phyloP scores from a whole-genome alignment of 108 stramenopile genomes.

The Asterionellopsis glacialis region DNA sequence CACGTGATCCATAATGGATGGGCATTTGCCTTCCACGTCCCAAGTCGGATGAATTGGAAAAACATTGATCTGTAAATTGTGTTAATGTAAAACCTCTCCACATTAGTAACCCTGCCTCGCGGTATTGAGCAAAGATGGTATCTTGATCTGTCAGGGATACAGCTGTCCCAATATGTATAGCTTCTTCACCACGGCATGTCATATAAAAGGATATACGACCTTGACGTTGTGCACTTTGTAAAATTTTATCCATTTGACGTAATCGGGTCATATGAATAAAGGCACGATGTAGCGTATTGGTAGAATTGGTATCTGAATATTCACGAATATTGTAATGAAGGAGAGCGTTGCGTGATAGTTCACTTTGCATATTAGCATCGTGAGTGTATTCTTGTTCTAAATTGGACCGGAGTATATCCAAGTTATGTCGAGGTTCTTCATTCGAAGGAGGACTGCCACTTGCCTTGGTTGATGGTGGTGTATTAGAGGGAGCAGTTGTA shows the following conservation, averaged over 20 bases:
- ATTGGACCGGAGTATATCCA: constrained; percentile 28
- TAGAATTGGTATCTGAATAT: constrained; percentile 51
- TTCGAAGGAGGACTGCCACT: not conserved
- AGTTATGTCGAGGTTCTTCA: constrained; percentile 3
- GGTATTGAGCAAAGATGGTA: constrained; percentile 92
- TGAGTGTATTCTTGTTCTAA: constrained; percentile 37
- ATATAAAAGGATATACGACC: constrained; percentile 95
- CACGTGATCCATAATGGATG: constrained; percentile 92
- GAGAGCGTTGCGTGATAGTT: constrained; percentile 32
- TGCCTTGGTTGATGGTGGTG: not conserved
- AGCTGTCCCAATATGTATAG: constrained; percentile 87
- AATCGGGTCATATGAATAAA: constrained; percentile 89
- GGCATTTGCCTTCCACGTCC: constrained; percentile 99
- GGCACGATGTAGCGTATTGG: constrained; percentile 56
- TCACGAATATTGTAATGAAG: constrained; percentile 27
- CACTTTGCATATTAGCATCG: constrained; percentile 10
- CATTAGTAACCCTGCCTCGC: constrained; percentile 94
- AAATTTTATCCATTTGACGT: constrained; percentile 90
- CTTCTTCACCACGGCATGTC: constrained; percentile 93
- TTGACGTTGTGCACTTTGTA: constrained; percentile 97
- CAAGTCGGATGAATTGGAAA: constrained; percentile 82
- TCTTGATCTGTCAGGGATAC: constrained; percentile 80
- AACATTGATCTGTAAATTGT: constrained; percentile 96
- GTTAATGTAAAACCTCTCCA: constrained; percentile 98
- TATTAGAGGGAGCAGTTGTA: not conserved